Conservation (phyloP, 805 yeast species). For the Lachancea waltii region DNA sequence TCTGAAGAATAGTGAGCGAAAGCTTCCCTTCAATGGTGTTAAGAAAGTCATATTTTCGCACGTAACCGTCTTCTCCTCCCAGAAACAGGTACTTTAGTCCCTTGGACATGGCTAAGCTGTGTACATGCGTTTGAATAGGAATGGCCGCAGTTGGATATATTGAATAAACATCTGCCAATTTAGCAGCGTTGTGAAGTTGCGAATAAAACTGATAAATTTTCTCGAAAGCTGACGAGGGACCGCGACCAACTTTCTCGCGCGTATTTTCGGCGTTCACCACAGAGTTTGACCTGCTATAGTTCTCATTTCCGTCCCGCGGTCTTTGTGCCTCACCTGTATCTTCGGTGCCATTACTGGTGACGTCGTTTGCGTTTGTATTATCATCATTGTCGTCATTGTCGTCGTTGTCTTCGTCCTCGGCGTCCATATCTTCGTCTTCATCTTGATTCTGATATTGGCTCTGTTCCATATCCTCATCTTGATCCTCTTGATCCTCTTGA, state of each 20-base stretch:
- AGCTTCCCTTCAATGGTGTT: slow-evolving; percentile 81
- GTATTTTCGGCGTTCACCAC: no score
- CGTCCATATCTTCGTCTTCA: slow-evolving; percentile 20
- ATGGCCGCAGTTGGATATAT: slow-evolving; percentile 83
- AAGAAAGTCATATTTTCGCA: slow-evolving; percentile 81
- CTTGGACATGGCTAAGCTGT: slow-evolving; percentile 66
- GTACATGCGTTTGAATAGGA: slow-evolving; percentile 73
- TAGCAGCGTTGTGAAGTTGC: slow-evolving; percentile 39
- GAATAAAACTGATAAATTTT: slow-evolving; percentile 30
- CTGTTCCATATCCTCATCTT: slow-evolving; percentile 23
- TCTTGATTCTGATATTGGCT: slow-evolving; percentile 21
- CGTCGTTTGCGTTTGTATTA: slow-evolving; percentile 16
- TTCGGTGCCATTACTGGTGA: slow-evolving; percentile 18
- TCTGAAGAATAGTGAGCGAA: slow-evolving; percentile 85
- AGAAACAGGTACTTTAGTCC: slow-evolving; percentile 85
- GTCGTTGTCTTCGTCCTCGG: slow-evolving; percentile 11
- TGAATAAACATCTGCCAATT: slow-evolving; percentile 51
- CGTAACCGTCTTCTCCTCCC: slow-evolving; percentile 94
- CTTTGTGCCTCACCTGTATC: slow-evolving; percentile 20
- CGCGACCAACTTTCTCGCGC: slow-evolving; percentile 3
- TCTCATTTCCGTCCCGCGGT: slow-evolving; percentile 18
- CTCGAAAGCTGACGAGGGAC: slow-evolving; percentile 17
- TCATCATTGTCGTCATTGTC: slow-evolving; percentile 21
- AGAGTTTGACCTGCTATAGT: slow-evolving; percentile 6
- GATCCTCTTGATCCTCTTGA: slow-evolving; percentile 14